Percentiles rank a stretch among this genome's conserved stretches.
Conservation (phyloP, 371 early-diverging fungal species). For the Mucor sp. region DNA sequence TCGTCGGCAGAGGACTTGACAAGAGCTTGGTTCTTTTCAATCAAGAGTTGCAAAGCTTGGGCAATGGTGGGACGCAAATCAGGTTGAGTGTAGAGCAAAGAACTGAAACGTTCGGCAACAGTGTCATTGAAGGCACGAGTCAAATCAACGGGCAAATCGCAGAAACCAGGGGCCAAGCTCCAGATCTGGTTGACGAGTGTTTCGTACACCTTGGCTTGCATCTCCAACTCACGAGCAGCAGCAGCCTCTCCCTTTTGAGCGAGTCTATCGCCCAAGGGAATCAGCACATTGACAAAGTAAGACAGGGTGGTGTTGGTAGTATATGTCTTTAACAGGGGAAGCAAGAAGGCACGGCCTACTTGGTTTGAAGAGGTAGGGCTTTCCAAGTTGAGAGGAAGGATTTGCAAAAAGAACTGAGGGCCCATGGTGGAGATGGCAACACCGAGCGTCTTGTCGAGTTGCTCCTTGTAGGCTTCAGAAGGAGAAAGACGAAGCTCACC, state of each 20-base stretch:
- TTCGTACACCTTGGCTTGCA: slow-evolving; percentile 91
- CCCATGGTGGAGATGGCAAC: slow-evolving; percentile 84
- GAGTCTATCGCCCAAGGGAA: slow-evolving; percentile 80
- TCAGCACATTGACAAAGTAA: slow-evolving; percentile 72
- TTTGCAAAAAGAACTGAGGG: slow-evolving; percentile 72
- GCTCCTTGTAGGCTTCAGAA: slow-evolving; percentile 82
- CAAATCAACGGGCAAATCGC: slow-evolving; percentile 81
- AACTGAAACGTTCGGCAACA: slow-evolving; percentile 73
- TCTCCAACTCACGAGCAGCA: slow-evolving; percentile 60
- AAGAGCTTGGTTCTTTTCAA: slow-evolving; percentile 67
- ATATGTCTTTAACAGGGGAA: slow-evolving; percentile 79
- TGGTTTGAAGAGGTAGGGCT: slow-evolving; percentile 43
- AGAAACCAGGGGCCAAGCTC: slow-evolving; percentile 86
- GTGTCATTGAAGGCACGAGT: slow-evolving; percentile 55
- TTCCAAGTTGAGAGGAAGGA: slow-evolving; percentile 90
- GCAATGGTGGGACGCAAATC: slow-evolving; percentile 84
- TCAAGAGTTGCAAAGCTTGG: slow-evolving; percentile 71
- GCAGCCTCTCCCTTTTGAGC: slow-evolving; percentile 66
- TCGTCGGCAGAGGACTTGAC: slow-evolving; percentile 52
- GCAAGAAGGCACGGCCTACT: slow-evolving; percentile 80
- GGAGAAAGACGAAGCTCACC: slow-evolving; percentile 82
- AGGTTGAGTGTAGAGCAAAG: slow-evolving; percentile 67
- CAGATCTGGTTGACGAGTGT: slow-evolving; percentile 90
- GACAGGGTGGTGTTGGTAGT: slow-evolving; percentile 78
- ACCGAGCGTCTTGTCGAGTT: slow-evolving; percentile 81